Evolutionary conservation across 768 basidiomycete genomes (phyloP), one percentile per base, ranked within the genome.

Genomic region (Pleurotus pulmonarius): DNA sequence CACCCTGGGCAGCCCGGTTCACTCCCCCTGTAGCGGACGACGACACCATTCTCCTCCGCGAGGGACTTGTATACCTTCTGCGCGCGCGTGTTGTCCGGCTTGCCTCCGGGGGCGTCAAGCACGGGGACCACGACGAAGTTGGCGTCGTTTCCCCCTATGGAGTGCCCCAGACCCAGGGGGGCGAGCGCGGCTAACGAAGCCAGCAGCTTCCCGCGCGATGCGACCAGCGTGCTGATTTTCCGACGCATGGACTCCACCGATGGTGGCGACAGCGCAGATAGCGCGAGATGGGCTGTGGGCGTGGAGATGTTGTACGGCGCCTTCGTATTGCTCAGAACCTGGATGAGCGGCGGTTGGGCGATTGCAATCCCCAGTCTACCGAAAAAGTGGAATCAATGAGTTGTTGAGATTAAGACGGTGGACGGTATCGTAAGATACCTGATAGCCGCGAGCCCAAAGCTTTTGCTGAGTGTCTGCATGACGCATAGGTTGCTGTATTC

Each of bases 261-360:
- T 15, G 70, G 64, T 2, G 85, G 79, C 0, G 90, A 83, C 26
- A 98, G 82, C 0, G 96, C 93, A 8, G 88, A 76, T 13, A 86
- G 69, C 0, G 94, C 95, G 20, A 98, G 82, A 25, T 83, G 72
- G 11, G 96, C 92, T 5, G 93, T 93, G 0, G 94, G 94, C 0
- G 88, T 81, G 13, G 94, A 95, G 61, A 99, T 85, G 70, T 97
- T 98, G 76, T 98, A 99, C 0, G 97, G 97, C 0, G 96, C 97
- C 69, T 99, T 99, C 24, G 95, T 90, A 69, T 98, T 98, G 58
- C 85, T 83, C 53, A 98, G 83, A 59, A 98, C 80, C 63, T 94
- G 95, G 45, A 98, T 89, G 11, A 99, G 75, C 0, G 92, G 86
- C 0, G 94, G 94, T 58, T 94, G 90, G 4, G 94, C 92, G 55